Percentiles rank a stretch among this genome's conserved stretches.
Conservation (phyloP, 1,284 basidiomycete genomes). For the Fistulinella staudtii region DNA sequence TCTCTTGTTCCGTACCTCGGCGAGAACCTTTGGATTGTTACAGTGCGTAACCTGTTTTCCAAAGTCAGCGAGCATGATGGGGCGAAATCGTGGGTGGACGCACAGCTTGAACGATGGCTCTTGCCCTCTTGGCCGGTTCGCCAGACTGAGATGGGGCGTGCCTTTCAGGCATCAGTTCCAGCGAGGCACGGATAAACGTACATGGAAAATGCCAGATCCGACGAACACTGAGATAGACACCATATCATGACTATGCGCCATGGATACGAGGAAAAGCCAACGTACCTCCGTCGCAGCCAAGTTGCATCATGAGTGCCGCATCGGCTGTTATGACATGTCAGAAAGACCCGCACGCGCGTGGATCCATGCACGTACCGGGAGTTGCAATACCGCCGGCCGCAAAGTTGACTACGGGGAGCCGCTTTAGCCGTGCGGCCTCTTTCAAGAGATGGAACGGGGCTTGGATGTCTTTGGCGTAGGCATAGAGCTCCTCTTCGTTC, state of each 20-base stretch:
- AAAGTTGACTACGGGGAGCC: slow-evolving; percentile 91
- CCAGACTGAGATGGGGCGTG: slow-evolving; percentile 57
- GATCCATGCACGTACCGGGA: slow-evolving; percentile 77
- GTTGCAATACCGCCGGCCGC: slow-evolving; percentile 98
- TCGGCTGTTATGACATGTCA: slow-evolving; percentile 57
- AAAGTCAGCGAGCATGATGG: slow-evolving; percentile 6
- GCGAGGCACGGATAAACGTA: slow-evolving; percentile 37
- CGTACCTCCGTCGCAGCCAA: slow-evolving; percentile 94
- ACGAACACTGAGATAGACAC: slow-evolving; percentile 65
- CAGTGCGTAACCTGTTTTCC: slow-evolving; percentile 79
- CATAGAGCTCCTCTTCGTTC: slow-evolving; percentile 95
- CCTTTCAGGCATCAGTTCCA: slow-evolving; percentile 1
- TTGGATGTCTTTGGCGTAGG: slow-evolving; percentile 89
- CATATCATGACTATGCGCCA: slow-evolving; percentile 11
- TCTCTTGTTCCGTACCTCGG: slow-evolving; percentile 49
- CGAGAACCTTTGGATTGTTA: slow-evolving; percentile 86
- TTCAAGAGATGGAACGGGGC: slow-evolving; percentile 98
- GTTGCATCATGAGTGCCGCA: slow-evolving; percentile 99
- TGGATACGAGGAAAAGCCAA: slow-evolving; percentile 8
- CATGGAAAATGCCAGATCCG: slow-evolving; percentile 92
- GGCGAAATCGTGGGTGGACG: slow-evolving; percentile 26
- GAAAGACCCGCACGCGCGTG: background rate
- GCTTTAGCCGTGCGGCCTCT: slow-evolving; percentile 91
- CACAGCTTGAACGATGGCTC: slow-evolving; percentile 96
- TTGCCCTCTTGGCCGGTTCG: slow-evolving; percentile 91